phyloP scores from a whole-genome alignment of 768 basidiomycete genomes.

The Naganishia vaughanmartiniae region DNA sequence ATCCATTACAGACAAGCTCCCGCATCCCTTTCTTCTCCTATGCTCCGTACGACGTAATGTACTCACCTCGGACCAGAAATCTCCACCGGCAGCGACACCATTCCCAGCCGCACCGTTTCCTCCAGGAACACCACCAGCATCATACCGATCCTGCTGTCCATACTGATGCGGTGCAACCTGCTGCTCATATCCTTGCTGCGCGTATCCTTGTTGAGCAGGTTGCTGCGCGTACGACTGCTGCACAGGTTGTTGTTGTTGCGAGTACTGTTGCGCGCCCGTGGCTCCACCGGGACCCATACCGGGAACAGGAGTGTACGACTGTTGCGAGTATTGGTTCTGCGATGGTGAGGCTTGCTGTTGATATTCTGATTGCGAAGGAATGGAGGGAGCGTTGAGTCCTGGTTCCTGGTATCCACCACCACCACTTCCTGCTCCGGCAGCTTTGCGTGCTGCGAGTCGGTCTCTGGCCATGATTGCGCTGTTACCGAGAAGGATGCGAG shows the following conservation, averaged over 20 bases:
- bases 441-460: conserved; percentile 62
- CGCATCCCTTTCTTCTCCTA: neutral
- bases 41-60: neutral
- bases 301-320: conserved; percentile 32
- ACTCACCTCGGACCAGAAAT: conserved; percentile 47
- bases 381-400: conserved; percentile 5
- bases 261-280: conserved; percentile 2
- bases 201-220: neutral
- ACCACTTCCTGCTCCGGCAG: neutral
- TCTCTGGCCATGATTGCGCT: conserved; percentile 75
- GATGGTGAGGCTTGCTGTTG: conserved; percentile 28
- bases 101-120: conserved; percentile 29
- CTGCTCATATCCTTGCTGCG: too few species aligned
- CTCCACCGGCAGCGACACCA: conserved; percentile 34
- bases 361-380: conserved; percentile 32
- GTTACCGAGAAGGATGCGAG: neutral
- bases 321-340: conserved; percentile 31
- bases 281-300: conserved; percentile 27
- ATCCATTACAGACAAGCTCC: neutral
- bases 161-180: conserved; percentile 32
- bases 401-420: conserved; percentile 25
- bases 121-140: conserved; percentile 24
- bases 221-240: conserved; percentile 31
- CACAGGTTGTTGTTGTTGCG: conserved; percentile 3
- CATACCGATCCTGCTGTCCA: conserved; percentile 48